Evolutionary conservation across 23 red algal species (phyloP).

Genomic region (Gracilaria caudata): DNA sequence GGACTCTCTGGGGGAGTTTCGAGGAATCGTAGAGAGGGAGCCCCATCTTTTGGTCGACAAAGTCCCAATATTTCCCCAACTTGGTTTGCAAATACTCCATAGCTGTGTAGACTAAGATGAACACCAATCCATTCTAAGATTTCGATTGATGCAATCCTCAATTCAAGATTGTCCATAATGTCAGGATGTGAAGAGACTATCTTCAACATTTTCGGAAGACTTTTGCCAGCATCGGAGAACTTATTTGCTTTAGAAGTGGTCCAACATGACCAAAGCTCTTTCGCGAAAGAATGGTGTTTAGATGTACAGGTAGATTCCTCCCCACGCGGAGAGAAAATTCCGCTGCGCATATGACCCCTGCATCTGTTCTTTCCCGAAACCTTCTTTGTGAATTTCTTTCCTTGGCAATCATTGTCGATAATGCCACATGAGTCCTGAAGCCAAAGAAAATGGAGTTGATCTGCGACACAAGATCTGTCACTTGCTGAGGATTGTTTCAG

Average conservation of each 20-base stretch:
- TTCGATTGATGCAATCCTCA: background rate
- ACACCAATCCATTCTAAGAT: slow-evolving; percentile 24
- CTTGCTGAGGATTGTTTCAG: background rate
- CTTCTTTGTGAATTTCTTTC: background rate
- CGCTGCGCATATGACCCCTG: slow-evolving; percentile 9
- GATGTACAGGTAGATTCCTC: background rate
- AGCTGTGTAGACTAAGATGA: background rate
- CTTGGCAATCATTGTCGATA: background rate
- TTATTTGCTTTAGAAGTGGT: background rate
- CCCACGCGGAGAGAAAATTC: background rate
- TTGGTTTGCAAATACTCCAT: slow-evolving; percentile 1
- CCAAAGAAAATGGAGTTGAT: slow-evolving; percentile 7
- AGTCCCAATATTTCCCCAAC: background rate
- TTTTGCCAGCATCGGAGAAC: slow-evolving; percentile 12
- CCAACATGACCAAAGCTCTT: background rate
- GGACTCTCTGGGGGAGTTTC: background rate
- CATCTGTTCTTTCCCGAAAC: background rate
- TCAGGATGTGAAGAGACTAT: background rate
- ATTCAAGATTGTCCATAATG: slow-evolving; percentile 27
- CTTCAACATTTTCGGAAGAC: slow-evolving; percentile 14
- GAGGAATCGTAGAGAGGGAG: background rate
- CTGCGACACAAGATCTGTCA: background rate
- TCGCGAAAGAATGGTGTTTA: background rate
- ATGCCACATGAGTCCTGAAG: background rate
- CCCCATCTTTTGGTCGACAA: background rate